phyloP scores from a whole-genome alignment of 805 yeast genomes.

The Starmerella sp. region DNA sequence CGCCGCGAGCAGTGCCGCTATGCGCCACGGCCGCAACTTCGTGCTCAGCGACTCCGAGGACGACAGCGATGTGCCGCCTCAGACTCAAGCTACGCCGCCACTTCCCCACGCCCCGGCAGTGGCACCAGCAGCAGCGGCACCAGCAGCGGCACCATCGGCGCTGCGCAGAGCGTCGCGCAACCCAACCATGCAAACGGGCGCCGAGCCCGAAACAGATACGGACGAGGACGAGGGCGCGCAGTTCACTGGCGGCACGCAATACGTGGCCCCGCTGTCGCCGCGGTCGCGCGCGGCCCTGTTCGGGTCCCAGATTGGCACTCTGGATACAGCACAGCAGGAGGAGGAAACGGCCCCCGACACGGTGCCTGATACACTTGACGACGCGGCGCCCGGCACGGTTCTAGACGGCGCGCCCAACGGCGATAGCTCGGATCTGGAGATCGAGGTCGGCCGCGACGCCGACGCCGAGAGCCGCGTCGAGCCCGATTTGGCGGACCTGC shows the following conservation, averaged over 20 bases:
- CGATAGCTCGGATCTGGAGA: background rate
- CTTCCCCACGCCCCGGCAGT: no score
- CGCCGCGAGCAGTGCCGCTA: background rate
- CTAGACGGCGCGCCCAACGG: background rate
- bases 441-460: background rate
- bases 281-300: conserved; percentile 6
- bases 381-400: background rate
- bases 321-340: background rate
- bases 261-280: conserved; percentile 4
- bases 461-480: background rate
- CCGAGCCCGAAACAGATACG: background rate
- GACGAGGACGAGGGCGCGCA: background rate
- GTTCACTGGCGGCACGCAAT: conserved; percentile 9
- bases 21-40: background rate
- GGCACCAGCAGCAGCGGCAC: no score
- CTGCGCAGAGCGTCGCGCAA: background rate
- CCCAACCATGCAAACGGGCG: background rate
- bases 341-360: background rate
- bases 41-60: conserved; percentile 11
- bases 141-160: background rate
- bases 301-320: background rate
- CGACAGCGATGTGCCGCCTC: background rate
- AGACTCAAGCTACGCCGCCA: no score
- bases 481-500: conserved; percentile 12
- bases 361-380: background rate